phyloP scores from a whole-genome alignment of 371 early-diverging fungal species.

The Apophysomyces trapeziformis region DNA sequence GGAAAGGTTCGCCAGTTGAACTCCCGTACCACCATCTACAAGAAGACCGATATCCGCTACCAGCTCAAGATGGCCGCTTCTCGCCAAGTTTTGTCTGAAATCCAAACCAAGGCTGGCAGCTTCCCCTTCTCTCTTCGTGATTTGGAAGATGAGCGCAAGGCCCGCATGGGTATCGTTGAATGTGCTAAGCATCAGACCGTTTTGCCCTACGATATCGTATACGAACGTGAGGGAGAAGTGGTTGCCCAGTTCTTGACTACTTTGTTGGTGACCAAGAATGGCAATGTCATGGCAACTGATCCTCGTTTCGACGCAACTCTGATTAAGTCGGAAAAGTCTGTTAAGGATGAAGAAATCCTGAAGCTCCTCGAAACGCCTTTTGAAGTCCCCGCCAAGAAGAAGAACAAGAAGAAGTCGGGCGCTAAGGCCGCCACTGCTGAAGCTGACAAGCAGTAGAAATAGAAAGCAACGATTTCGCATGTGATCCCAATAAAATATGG shows the following conservation, averaged over 20 bases:
- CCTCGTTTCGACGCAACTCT: slow-evolving; percentile 66
- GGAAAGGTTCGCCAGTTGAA: slow-evolving; percentile 81
- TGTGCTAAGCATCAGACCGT: slow-evolving; percentile 85
- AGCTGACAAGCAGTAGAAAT: slow-evolving; percentile 23
- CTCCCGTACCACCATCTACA: slow-evolving; percentile 90
- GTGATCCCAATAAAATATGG: slow-evolving; percentile 4
- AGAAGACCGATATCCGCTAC: slow-evolving; percentile 85
- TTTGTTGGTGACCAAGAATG: slow-evolving; percentile 85
- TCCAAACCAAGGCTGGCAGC: slow-evolving; percentile 79
- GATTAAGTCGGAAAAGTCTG: slow-evolving; percentile 76
- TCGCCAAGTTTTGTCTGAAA: slow-evolving; percentile 76
- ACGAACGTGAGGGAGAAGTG: slow-evolving; percentile 80
- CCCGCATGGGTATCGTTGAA: slow-evolving; percentile 93
- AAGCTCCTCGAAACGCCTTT: slow-evolving; percentile 65
- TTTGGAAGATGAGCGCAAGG: slow-evolving; percentile 85
- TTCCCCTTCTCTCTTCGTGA: slow-evolving; percentile 89
- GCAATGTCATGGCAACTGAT: slow-evolving; percentile 79
- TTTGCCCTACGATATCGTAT: slow-evolving; percentile 80
- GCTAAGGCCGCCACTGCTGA: slow-evolving; percentile 25
- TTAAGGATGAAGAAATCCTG: slow-evolving; percentile 74
- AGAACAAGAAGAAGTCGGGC: slow-evolving; percentile 31
- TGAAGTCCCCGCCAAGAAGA: slow-evolving; percentile 45
- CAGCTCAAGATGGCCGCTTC: slow-evolving; percentile 89
- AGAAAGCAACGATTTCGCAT: slow-evolving; percentile 1
- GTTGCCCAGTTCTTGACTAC: slow-evolving; percentile 94